A percentile compares a stretch with the other conserved stretches of the same genome.
Evolutionary conservation across 108 stramenopile genomes (phyloP).

Genomic region (Aurantiochytrium sp.): DNA sequence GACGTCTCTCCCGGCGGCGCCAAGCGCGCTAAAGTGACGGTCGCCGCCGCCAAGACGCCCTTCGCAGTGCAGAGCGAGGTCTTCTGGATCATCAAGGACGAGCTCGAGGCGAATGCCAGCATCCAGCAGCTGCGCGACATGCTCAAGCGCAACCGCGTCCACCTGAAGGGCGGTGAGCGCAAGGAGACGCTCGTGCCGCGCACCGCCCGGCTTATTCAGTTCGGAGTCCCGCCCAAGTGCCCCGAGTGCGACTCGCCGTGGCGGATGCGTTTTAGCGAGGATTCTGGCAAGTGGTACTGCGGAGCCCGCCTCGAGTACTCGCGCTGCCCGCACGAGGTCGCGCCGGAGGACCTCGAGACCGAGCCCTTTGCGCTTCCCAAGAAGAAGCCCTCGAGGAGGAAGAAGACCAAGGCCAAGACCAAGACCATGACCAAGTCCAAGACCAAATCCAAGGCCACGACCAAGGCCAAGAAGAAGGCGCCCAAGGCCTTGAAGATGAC

Average conservation of each 20-base stretch:
- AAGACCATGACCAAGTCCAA: background rate
- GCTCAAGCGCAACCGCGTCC: background rate
- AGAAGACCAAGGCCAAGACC: background rate
- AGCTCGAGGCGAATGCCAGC: background rate
- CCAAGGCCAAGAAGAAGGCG: background rate
- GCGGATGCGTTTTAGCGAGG: background rate
- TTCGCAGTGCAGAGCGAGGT: background rate
- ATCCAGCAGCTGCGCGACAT: background rate
- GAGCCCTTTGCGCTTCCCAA: background rate
- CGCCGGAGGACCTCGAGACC: background rate
- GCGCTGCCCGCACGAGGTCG: background rate
- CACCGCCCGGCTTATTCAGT: background rate
- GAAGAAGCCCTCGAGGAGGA: background rate
- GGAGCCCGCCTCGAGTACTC: background rate
- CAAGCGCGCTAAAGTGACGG: background rate
- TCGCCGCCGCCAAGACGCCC: background rate
- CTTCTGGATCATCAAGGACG: background rate
- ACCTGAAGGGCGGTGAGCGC: background rate
- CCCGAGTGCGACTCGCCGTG: background rate
- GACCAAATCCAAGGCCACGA: background rate
- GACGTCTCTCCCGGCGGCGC: background rate
- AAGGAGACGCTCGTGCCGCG: background rate
- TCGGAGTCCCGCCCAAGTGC: slow-evolving; percentile 10
- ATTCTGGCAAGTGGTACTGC: background rate
- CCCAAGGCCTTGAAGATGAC: too few species aligned